Percentiles rank a stretch among this genome's conserved stretches.
Evolutionary conservation across 1,284 basidiomycete species (phyloP).

Genomic region (Apiotrichum porosum): DNA sequence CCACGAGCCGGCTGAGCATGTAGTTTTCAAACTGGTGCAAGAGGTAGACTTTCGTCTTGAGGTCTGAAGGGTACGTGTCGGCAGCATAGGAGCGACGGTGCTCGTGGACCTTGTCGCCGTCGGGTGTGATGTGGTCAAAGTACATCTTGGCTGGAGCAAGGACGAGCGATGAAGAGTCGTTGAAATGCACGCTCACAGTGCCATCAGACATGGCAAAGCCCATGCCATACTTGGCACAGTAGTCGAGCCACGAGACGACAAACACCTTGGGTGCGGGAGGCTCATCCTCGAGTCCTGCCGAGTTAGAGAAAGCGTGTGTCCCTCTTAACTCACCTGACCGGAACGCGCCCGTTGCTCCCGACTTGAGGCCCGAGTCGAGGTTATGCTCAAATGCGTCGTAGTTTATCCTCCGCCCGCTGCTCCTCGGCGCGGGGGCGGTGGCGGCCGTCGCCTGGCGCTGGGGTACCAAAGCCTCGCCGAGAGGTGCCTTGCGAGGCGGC

Average conservation of each 20-base stretch:
- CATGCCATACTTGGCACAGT: constrained; percentile 98
- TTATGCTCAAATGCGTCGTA: constrained; percentile 53
- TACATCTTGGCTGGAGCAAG: constrained; percentile 81
- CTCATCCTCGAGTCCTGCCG: neutral
- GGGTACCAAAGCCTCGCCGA: constrained; percentile 6
- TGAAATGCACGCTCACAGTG: constrained; percentile 90
- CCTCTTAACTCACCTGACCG: constrained; percentile 54
- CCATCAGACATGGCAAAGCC: constrained; percentile 95
- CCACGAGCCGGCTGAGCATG: constrained; percentile 79
- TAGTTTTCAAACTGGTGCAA: constrained; percentile 88
- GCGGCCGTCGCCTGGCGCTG: neutral
- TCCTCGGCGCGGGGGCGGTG: neutral
- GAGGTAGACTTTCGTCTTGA: constrained; percentile 82
- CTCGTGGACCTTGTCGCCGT: constrained; percentile 25
- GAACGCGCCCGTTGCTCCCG: constrained; percentile 3
- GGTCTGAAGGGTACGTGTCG: constrained; percentile 51
- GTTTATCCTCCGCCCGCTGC: neutral
- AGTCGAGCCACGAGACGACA: constrained; percentile 96
- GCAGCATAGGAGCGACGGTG: constrained; percentile 42
- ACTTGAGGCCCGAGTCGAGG: constrained; percentile 52
- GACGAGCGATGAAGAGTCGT: constrained; percentile 83
- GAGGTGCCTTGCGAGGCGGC: neutral
- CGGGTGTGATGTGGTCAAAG: constrained; percentile 68
- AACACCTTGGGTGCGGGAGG: constrained; percentile 73
- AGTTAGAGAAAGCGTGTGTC: neutral